Conservation (phyloP, 371 early-diverging fungal genomes). For the Mucor indicus region DNA sequence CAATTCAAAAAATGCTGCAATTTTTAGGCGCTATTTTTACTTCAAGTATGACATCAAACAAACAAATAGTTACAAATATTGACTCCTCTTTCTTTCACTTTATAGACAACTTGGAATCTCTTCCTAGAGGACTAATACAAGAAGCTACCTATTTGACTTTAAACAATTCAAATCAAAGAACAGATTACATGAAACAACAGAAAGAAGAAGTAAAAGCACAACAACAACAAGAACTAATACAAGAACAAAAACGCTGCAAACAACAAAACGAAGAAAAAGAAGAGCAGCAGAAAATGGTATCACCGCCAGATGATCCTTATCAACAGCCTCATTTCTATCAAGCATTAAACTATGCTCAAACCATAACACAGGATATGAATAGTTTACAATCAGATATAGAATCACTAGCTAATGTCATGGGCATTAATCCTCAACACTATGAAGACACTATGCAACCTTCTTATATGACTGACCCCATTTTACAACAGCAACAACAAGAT, state of each 20-base stretch:
- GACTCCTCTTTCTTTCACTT: too few species aligned
- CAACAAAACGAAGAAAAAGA: too few species aligned
- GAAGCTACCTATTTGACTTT: slow-evolving; percentile 31
- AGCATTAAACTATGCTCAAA: slow-evolving; percentile 28
- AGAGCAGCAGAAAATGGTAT: too few species aligned
- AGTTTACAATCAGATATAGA: slow-evolving; percentile 32
- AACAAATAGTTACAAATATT: too few species aligned
- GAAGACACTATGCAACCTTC: too few species aligned
- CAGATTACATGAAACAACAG: too few species aligned
- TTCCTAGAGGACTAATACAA: slow-evolving; percentile 30
- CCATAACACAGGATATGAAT: slow-evolving; percentile 36
- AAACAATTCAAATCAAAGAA: too few species aligned
- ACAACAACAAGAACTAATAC: neutral
- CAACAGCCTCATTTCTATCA: slow-evolving; percentile 4
- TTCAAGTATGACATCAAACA: slow-evolving; percentile 6
- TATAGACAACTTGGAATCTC: slow-evolving; percentile 6
- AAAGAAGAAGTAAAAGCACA: too few species aligned
- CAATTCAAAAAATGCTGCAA: slow-evolving; percentile 83
- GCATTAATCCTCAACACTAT: slow-evolving; percentile 34
- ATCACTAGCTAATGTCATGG: slow-evolving; percentile 27
- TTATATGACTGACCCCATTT: too few species aligned
- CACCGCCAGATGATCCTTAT: too few species aligned
- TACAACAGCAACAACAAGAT: too few species aligned
- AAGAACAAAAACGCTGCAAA: slow-evolving; percentile 1
- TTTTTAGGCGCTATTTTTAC: slow-evolving; percentile 69